Conservation (phyloP, 2,329 filamentous ascomycete species). For the Sphaerulina vaccinii region DNA sequence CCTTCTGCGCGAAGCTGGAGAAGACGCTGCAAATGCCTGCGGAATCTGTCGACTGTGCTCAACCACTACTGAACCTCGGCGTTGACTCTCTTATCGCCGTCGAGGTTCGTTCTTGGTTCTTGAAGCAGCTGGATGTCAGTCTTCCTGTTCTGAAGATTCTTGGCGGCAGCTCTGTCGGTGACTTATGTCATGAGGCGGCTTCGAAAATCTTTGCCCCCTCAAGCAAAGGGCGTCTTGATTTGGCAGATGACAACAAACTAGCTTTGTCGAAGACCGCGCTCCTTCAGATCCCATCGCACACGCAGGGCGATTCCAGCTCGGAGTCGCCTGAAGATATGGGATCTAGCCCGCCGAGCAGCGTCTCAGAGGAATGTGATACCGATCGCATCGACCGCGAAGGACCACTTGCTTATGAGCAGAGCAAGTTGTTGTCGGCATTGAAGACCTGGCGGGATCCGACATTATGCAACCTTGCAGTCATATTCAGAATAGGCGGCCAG, state of each 20-base stretch:
- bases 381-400: slow-evolving; percentile 10
- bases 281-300: slow-evolving; percentile 6
- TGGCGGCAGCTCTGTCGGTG: slow-evolving; percentile 8
- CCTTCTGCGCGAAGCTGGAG: slow-evolving; percentile 11
- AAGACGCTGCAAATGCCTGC: slow-evolving; percentile 8
- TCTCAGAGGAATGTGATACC: neutral
- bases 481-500: slow-evolving; percentile 7
- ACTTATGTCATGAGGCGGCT: slow-evolving; percentile 7
- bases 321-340: neutral
- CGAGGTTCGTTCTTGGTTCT: slow-evolving; percentile 49
- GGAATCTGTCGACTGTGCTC: slow-evolving; percentile 3
- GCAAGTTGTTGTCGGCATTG: slow-evolving; percentile 2
- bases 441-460: slow-evolving; percentile 8
- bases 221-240: neutral
- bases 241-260: slow-evolving; percentile 3
- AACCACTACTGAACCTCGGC: slow-evolving; percentile 33
- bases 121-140: slow-evolving; percentile 39
- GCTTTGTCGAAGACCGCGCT: slow-evolving; percentile 1
- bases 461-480: slow-evolving; percentile 8
- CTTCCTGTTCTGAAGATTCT: slow-evolving; percentile 17
- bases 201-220: slow-evolving; percentile 1
- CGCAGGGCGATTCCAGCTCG: slow-evolving; percentile 4
- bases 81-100: slow-evolving; percentile 43
- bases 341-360: slow-evolving; percentile 10
- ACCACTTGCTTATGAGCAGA: slow-evolving; percentile 12